These are phyloP conservation scores for Fusarium sacchari DNA, from an alignment of 2,329 filamentous ascomycete species.

Conservation along the genomic window DNA sequence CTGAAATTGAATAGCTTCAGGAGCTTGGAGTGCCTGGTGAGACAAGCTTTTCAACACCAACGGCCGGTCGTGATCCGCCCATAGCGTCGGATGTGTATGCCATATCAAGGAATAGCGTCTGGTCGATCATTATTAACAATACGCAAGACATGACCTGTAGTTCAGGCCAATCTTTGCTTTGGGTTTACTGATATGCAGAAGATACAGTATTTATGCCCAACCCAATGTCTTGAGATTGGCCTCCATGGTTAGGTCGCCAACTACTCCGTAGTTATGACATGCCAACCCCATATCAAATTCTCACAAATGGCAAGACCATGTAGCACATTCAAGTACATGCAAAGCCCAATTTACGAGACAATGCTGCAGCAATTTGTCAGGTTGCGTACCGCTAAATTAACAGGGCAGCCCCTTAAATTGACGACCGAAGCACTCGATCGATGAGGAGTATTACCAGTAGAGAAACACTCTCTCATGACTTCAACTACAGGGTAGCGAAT, in stretches of 20 bases:
- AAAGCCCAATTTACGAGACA: neutral
- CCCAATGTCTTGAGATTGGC: neutral
- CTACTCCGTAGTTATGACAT: no score
- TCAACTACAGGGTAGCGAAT: constrained; percentile 26
- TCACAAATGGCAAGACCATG: no score
- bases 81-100: constrained; percentile 1
- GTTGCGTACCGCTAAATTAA: neutral
- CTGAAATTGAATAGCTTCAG: neutral
- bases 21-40: neutral
- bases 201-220: neutral
- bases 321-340: neutral
- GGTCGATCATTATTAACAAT: constrained; percentile 6
- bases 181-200: neutral
- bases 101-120: constrained; percentile 7
- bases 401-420: neutral
- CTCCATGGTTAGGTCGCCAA: neutral
- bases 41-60: neutral
- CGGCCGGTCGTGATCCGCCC: constrained; percentile 8
- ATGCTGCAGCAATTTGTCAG: neutral
- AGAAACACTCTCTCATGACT: neutral
- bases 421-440: neutral
- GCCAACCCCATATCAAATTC: neutral
- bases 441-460: neutral
- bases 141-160: neutral
- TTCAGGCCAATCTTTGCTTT: neutral